These are phyloP conservation scores for Paramecium primaurelia DNA, from an alignment of 73 alveolate genomes.

Conservation along the genomic window DNA sequence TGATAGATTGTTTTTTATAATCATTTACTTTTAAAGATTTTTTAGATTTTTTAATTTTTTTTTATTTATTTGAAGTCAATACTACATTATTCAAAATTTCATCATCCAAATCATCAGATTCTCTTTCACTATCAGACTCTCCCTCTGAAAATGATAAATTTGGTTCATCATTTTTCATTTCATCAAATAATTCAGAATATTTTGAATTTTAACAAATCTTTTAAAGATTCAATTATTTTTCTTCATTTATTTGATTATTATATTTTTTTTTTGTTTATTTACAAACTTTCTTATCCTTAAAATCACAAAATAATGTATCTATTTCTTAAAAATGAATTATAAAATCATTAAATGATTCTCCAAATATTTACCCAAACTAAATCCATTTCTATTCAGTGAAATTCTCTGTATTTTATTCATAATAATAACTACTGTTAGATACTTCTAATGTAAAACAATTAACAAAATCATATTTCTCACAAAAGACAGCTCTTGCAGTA, in stretches of 20 bases:
- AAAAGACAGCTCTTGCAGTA: slow-evolving; percentile 52
- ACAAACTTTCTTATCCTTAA: neutral
- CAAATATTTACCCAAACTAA: slow-evolving; percentile 30
- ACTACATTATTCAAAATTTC: neutral
- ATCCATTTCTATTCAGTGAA: neutral
- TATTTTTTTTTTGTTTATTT: neutral
- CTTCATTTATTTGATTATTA: slow-evolving; percentile 20
- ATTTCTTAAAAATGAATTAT: neutral
- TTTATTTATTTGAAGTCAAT: neutral
- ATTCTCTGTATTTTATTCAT: neutral
- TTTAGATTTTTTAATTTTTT: neutral
- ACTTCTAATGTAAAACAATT: slow-evolving; percentile 50
- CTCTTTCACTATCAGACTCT: slow-evolving; percentile 55
- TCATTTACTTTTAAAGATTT: neutral
- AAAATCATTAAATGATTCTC: slow-evolving; percentile 29
- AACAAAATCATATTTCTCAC: slow-evolving; percentile 19
- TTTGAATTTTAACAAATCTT: neutral
- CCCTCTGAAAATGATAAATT: slow-evolving; percentile 58
- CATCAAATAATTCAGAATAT: slow-evolving; percentile 18
- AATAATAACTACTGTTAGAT: slow-evolving; percentile 53
- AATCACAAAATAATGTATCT: neutral
- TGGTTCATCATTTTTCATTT: neutral
- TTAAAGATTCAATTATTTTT: neutral
- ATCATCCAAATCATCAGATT: slow-evolving; percentile 50
- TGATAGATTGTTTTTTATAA: neutral